A percentile compares a stretch with the other conserved stretches of the same genome.
These are phyloP conservation scores for Colletotrichum nymphaeae DNA, from an alignment of 2,329 filamentous ascomycete species.

Conservation along the genomic window DNA sequence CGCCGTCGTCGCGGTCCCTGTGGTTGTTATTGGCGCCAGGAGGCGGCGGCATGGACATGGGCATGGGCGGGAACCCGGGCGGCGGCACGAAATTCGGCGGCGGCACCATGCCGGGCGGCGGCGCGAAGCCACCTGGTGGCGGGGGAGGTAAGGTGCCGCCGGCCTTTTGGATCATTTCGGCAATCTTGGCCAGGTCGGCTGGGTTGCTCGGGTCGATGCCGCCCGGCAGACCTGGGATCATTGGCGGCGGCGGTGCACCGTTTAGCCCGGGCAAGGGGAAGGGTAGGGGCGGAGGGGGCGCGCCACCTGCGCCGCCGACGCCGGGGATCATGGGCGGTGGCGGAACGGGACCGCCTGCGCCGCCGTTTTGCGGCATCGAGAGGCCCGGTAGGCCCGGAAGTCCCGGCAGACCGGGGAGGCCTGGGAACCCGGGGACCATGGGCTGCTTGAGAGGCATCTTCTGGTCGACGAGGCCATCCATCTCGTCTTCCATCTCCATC, in stretches of 20 bases:
- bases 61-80: slow-evolving; percentile 54
- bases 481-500: slow-evolving; percentile 92
- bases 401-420: slow-evolving; percentile 67
- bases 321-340: slow-evolving; percentile 61
- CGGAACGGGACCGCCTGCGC: slow-evolving; percentile 41
- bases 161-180: slow-evolving; percentile 74
- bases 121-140: slow-evolving; percentile 46
- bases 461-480: slow-evolving; percentile 92
- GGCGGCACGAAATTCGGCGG: slow-evolving; percentile 55
- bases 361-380: slow-evolving; percentile 50
- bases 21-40: slow-evolving; percentile 36
- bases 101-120: slow-evolving; percentile 64
- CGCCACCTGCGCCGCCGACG: slow-evolving; percentile 55
- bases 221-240: slow-evolving; percentile 55
- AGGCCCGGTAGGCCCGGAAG: slow-evolving; percentile 59
- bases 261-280: slow-evolving; percentile 63
- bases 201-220: slow-evolving; percentile 70
- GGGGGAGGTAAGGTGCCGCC: slow-evolving; percentile 71
- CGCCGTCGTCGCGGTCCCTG: slow-evolving; percentile 43
- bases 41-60: slow-evolving; percentile 46
- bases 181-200: slow-evolving; percentile 69
- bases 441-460: slow-evolving; percentile 75
- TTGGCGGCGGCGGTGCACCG: slow-evolving; percentile 57
- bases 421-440: slow-evolving; percentile 60
- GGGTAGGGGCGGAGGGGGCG: slow-evolving; percentile 60